Conservation (phyloP, 2,329 filamentous ascomycete genomes). For the Fusarium sambucinum region DNA sequence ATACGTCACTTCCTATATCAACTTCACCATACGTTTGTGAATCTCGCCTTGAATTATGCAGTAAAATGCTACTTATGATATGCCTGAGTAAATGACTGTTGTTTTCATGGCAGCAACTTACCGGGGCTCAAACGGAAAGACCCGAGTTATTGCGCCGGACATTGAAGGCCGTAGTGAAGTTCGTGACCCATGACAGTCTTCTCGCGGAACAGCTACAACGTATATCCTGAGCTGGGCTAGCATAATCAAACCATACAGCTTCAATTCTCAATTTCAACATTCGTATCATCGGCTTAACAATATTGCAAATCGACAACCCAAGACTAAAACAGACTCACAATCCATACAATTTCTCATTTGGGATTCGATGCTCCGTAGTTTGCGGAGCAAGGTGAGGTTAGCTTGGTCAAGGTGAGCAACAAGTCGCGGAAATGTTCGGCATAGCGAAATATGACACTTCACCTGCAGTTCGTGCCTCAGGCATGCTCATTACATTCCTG, state of each 20-base stretch:
- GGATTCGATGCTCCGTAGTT: not conserved
- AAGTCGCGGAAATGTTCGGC: slow-evolving; percentile 31
- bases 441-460: slow-evolving; percentile 2
- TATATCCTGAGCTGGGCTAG: too few species aligned
- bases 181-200: slow-evolving; percentile 12
- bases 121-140: slow-evolving; percentile 13
- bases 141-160: slow-evolving; percentile 17
- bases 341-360: not conserved
- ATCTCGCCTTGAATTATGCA: too few species aligned
- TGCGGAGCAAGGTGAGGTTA: slow-evolving; percentile 19
- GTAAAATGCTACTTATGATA: too few species aligned
- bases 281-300: slow-evolving; percentile 14
- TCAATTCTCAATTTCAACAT: not conserved
- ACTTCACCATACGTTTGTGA: too few species aligned
- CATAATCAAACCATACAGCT: too few species aligned
- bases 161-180: slow-evolving; percentile 32
- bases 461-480: slow-evolving; percentile 13
- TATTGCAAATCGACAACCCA: not conserved
- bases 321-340: not conserved
- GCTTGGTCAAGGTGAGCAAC: slow-evolving; percentile 2
- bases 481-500: not conserved
- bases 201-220: not conserved
- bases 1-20: slow-evolving; percentile 8
- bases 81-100: too few species aligned
- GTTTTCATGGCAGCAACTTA: too few species aligned